Conservation (phyloP, 2,329 filamentous ascomycete species). For the Acrocalymma vagum region DNA sequence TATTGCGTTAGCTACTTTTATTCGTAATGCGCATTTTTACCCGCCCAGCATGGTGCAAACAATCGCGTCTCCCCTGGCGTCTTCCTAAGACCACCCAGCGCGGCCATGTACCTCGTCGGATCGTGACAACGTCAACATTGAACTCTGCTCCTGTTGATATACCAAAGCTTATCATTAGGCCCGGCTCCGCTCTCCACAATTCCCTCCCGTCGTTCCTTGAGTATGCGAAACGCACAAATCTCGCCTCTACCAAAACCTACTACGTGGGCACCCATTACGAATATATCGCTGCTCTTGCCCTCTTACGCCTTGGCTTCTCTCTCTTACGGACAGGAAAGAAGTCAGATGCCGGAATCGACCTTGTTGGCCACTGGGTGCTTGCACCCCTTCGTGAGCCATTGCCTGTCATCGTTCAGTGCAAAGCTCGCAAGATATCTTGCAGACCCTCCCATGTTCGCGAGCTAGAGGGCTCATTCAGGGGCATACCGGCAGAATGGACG, state of each 20-base stretch:
- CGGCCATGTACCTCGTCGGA: slow-evolving; percentile 32
- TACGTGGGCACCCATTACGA: slow-evolving; percentile 82
- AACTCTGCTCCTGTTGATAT: slow-evolving; percentile 33
- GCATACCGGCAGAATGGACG: slow-evolving; percentile 77
- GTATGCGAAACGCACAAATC: slow-evolving; percentile 66
- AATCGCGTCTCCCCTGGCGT: slow-evolving; percentile 25
- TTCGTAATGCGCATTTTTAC: slow-evolving; percentile 37
- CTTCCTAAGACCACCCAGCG: slow-evolving; percentile 27
- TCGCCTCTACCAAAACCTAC: slow-evolving; percentile 65
- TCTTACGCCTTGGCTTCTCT: slow-evolving; percentile 69
- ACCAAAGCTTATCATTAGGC: slow-evolving; percentile 35
- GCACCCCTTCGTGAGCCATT: slow-evolving; percentile 44
- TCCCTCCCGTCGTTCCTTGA: slow-evolving; percentile 71
- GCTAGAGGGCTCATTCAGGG: slow-evolving; percentile 79
- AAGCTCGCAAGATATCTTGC: slow-evolving; percentile 60
- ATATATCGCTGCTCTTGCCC: slow-evolving; percentile 68
- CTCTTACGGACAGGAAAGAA: slow-evolving; percentile 71
- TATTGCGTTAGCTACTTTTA: background rate
- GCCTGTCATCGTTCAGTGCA: slow-evolving; percentile 72
- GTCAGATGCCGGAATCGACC: slow-evolving; percentile 76
- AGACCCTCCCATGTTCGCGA: slow-evolving; percentile 73
- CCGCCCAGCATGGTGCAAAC: slow-evolving; percentile 31
- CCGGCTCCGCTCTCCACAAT: slow-evolving; percentile 61
- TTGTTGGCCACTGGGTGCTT: slow-evolving; percentile 75
- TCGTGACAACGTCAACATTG: slow-evolving; percentile 33